phyloP scores from a whole-genome alignment of 345 rosid species.

The Linum trigynum region DNA sequence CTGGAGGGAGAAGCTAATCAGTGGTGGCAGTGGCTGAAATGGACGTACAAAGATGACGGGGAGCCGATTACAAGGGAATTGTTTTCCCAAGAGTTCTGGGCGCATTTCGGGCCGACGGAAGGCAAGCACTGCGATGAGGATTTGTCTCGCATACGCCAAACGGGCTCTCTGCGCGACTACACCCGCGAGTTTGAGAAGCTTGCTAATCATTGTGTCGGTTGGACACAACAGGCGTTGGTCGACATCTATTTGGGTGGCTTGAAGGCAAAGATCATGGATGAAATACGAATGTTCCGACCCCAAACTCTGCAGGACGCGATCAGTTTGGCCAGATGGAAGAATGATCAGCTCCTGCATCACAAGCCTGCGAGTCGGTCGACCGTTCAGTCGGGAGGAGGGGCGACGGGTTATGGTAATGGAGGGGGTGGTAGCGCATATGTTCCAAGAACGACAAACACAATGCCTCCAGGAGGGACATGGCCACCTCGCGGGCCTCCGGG shows the following conservation, averaged over 20 bases:
- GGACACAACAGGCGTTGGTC: neutral
- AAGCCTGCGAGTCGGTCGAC: too few species aligned
- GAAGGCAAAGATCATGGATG: neutral
- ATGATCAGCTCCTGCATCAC: neutral
- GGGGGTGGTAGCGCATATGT: too few species aligned
- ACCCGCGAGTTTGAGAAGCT: neutral
- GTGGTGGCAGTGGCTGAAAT: constrained; percentile 1
- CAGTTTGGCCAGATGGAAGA: neutral
- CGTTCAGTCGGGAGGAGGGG: too few species aligned
- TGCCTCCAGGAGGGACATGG: too few species aligned
- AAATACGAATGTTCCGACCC: constrained; percentile 1
- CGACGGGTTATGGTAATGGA: too few species aligned
- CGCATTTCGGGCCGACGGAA: neutral
- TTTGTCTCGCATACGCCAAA: neutral
- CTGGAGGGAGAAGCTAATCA: neutral
- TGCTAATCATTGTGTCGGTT: neutral
- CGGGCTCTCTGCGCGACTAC: neutral
- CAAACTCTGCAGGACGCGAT: neutral
- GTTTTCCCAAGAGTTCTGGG: neutral
- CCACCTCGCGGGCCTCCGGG: too few species aligned
- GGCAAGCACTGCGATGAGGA: neutral
- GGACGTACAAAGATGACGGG: neutral
- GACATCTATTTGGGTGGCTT: constrained; percentile 5
- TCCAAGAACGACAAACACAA: too few species aligned
- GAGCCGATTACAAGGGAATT: neutral